These are phyloP conservation scores for Bretschneidera sinensis DNA, from an alignment of 345 rosid species.

Conservation along the genomic window DNA sequence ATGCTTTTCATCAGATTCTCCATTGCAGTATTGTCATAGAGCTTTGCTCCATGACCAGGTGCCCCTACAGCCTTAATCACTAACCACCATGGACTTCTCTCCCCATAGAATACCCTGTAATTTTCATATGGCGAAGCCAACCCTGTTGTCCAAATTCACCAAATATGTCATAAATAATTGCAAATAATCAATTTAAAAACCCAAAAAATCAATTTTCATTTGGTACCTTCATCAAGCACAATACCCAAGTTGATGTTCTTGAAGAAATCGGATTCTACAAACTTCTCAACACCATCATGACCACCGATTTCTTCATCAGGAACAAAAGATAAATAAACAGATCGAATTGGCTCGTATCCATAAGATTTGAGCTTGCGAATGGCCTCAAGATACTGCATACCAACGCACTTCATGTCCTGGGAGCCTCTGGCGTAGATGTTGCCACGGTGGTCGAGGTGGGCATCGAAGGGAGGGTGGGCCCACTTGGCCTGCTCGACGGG, in stretches of 20 bases:
- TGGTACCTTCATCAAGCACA: conserved; percentile 85
- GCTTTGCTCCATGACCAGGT: conserved; percentile 95
- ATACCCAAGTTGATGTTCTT: conserved; percentile 62
- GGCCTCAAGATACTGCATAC: conserved; percentile 92
- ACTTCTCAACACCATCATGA: conserved; percentile 77
- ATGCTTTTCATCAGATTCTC: conserved; percentile 87
- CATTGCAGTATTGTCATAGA: conserved; percentile 84
- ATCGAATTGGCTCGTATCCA: conserved; percentile 60
- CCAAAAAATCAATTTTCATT: too few relatives aligned
- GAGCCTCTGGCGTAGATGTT: conserved; percentile 84
- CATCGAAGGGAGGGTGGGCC: conserved; percentile 66
- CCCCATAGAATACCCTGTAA: conserved; percentile 72
- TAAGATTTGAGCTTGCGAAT: conserved; percentile 55
- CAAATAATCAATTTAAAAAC: too few relatives aligned
- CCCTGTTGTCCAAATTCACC: conserved; percentile 34
- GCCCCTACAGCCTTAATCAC: conserved; percentile 87
- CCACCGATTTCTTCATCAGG: conserved; percentile 98
- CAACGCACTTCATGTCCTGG: conserved; percentile 99
- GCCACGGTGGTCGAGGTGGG: conserved; percentile 69
- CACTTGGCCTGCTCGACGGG: conserved; percentile 79
- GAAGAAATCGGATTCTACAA: conserved; percentile 56
- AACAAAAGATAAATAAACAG: conserved; percentile 69
- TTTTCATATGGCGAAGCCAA: conserved; percentile 62
- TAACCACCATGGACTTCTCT: conserved; percentile 85
- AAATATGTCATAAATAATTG: neutral